These are phyloP conservation scores for Cyphellophora europaea DNA, from an alignment of 2,329 filamentous ascomycete species.

Conservation along the genomic window DNA sequence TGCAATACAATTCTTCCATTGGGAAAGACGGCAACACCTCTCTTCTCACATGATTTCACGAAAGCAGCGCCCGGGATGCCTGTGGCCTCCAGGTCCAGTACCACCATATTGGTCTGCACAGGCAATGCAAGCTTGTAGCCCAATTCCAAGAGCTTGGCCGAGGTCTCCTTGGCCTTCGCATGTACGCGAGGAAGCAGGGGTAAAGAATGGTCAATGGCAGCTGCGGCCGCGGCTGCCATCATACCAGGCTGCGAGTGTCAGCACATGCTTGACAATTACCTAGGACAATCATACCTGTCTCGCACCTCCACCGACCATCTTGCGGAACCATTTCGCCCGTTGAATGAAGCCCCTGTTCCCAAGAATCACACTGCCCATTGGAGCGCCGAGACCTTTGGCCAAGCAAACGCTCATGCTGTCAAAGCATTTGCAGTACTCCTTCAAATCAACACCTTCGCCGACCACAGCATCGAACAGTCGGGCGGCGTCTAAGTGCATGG, in stretches of 20 bases:
- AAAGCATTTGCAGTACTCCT: conserved; percentile 57
- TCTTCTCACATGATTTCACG: conserved; percentile 44
- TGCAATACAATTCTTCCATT: conserved; percentile 59
- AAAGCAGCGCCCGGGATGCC: conserved; percentile 45
- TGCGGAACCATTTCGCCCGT: conserved; percentile 65
- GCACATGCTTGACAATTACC: too few species aligned
- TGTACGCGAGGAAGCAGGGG: too few species aligned
- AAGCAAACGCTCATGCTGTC: conserved; percentile 73
- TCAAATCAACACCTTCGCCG: conserved; percentile 50
- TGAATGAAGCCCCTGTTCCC: conserved; percentile 50
- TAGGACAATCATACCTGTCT: too few species aligned
- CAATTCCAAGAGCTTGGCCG: too few species aligned
- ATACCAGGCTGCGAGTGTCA: conserved; percentile 24
- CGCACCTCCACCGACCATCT: conserved; percentile 70
- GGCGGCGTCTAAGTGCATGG: conserved; percentile 70
- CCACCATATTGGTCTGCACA: conserved; percentile 87
- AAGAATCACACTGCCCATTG: conserved; percentile 67
- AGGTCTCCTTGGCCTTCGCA: too few species aligned
- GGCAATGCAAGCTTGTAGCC: conserved; percentile 62
- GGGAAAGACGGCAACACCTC: conserved; percentile 48
- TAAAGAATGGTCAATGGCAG: too few species aligned
- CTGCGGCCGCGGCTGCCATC: conserved; percentile 22
- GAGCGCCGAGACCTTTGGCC: conserved; percentile 72
- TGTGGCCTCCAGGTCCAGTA: conserved; percentile 62
- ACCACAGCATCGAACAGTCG: conserved; percentile 73